Base-by-base conservation (phyloP, 495 filamentous ascomycete genomes). In the Beverwykella pulmonaria region DNA sequence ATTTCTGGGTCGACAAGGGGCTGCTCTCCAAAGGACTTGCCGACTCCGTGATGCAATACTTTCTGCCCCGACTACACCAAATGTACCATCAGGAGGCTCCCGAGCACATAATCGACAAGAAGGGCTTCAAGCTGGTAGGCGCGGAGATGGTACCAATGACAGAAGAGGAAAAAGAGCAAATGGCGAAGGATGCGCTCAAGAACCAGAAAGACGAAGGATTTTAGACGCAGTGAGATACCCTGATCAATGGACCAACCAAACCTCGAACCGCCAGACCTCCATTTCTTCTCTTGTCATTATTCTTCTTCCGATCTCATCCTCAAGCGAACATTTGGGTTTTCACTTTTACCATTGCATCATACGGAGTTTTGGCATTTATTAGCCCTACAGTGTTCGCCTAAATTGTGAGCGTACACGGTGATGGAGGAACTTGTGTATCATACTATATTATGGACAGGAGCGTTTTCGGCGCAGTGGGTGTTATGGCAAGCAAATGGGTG, bases 1-100 rank as follows among this genome's bases (percentile, higher is more conserved):
- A 72, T 59, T 72, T 50, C 47, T 72, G 70, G 70, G 62, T 72
- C 12, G 59, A 72, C 55, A 72, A 72, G 53, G 52, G 57, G 2
- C 29, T 72, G 25, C 52, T 68, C 2, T 1, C 29, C 5, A 63
- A 53, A 41, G 50, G 22, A 25, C 26, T 72, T 15, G 26, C 27
- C 25, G 67, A 72, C 29, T 32, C 19, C 15, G 59, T 72, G 1
- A 69, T 72, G 70, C 65, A 72, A 39, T 69, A 69, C 52, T 67
- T 69, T n/a, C 23, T 72, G 50, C 66, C 65, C 12, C n/a, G 65
- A 36, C 27, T 72, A 27, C 70, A 72, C 30, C 46, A 65, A 32
- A 29, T 62, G n/a, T 72, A 63, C 27, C 54, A 54, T 4, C 36
- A 68, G 36, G 19, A 52, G 36, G 48, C 36, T 4, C 7, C 49